These are phyloP conservation scores for Acer negundo DNA, from an alignment of 345 rosid genomes.

Conservation along the genomic window DNA sequence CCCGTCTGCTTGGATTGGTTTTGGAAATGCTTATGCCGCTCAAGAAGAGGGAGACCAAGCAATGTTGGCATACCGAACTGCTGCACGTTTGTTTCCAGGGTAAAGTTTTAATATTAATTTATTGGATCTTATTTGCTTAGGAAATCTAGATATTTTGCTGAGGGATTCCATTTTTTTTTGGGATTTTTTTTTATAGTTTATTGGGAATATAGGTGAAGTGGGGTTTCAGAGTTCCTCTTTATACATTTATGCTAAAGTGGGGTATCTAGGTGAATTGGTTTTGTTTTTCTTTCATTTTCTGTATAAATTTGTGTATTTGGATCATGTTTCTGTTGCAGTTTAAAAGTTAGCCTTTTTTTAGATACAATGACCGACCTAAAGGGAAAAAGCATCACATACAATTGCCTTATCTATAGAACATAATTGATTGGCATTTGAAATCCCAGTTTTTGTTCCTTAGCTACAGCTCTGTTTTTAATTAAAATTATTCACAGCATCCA, in stretches of 20 bases:
- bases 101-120: conserved; percentile 27
- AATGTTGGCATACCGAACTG: conserved; percentile 93
- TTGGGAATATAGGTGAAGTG: not conserved
- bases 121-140: not conserved
- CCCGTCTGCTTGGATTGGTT: conserved; percentile 93
- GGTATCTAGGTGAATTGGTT: not conserved
- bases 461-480: not conserved
- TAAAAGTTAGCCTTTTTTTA: not conserved
- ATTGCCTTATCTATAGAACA: not conserved
- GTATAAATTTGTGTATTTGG: not conserved
- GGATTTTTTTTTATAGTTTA: too few relatives aligned
- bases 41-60: conserved; percentile 97
- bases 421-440: not conserved
- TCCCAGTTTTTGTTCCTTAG: not conserved
- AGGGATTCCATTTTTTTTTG: not conserved
- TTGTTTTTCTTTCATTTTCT: not conserved
- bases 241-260: not conserved
- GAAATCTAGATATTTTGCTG: not conserved
- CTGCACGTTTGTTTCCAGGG: conserved; percentile 98
- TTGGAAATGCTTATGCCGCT: conserved; percentile 88
- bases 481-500: not conserved
- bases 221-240: not conserved
- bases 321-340: not conserved
- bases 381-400: too few relatives aligned
- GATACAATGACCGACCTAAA: too few relatives aligned